These are phyloP conservation scores for Leishmania mexicana DNA, from an alignment of 208 protist genomes.

Conservation along the genomic window DNA sequence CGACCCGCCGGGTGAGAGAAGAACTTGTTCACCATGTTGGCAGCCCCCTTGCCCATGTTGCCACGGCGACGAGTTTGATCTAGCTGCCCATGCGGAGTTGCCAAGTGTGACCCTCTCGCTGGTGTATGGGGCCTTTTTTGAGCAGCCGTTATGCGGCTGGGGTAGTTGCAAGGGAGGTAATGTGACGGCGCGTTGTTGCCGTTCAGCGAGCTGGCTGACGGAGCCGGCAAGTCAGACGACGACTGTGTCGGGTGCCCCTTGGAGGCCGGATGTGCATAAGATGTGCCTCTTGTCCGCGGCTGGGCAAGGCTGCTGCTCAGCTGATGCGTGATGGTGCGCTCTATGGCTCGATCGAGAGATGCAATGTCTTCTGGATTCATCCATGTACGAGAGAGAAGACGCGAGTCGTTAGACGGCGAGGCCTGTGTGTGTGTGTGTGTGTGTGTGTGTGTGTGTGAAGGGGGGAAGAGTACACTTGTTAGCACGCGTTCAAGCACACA, in stretches of 20 bases:
- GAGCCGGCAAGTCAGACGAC: not conserved
- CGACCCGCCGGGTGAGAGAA: not conserved
- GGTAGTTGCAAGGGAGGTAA: not conserved
- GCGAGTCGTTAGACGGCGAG: not conserved
- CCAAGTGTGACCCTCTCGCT: not conserved
- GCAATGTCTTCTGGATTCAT: slow-evolving; percentile 3
- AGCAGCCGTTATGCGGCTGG: too few species aligned
- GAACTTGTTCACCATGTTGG: not conserved
- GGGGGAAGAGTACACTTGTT: not conserved
- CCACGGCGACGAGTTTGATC: not conserved
- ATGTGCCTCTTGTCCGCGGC: not conserved
- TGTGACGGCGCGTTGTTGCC: not conserved
- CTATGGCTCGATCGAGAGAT: slow-evolving; percentile 5
- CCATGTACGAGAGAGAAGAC: not conserved
- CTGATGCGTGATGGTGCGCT: slow-evolving; percentile 9
- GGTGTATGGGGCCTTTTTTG: not conserved
- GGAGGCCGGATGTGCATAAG: not conserved
- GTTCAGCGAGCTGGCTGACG: not conserved
- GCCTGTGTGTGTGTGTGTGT: not conserved
- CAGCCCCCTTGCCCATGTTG: not conserved
- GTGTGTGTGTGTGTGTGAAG: not conserved
- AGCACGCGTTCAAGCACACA: not conserved
- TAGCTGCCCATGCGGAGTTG: not conserved
- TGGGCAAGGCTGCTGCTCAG: not conserved
- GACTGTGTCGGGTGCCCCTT: not conserved